Evolutionary conservation across 352 stramenopile genomes (phyloP).

Genomic region (Pythium vanterpoolii): DNA sequence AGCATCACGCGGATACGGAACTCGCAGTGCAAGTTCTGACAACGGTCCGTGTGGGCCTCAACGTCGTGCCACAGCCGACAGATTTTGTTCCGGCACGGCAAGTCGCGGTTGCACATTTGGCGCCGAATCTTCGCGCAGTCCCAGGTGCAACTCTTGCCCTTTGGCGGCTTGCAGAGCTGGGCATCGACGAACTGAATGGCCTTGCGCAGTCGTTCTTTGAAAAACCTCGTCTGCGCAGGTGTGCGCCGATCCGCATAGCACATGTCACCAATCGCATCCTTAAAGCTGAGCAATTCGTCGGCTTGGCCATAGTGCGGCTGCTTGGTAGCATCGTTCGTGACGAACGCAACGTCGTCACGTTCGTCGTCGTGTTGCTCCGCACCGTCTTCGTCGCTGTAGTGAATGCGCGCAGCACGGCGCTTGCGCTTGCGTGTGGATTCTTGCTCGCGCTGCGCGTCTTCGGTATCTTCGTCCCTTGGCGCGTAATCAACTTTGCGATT

Average conservation of each 20-base stretch:
- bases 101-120: constrained; percentile 61
- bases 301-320: constrained; percentile 37
- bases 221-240: constrained; percentile 51
- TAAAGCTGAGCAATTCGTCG: constrained; percentile 58
- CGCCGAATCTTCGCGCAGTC: constrained; percentile 61
- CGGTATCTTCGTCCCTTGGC: constrained; percentile 17
- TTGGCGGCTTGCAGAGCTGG: constrained; percentile 50
- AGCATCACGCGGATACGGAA: constrained; percentile 70
- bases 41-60: constrained; percentile 64
- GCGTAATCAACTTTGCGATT: constrained; percentile 2
- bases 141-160: constrained; percentile 38
- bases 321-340: neutral
- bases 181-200: constrained; percentile 70
- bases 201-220: constrained; percentile 63
- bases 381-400: constrained; percentile 14
- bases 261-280: constrained; percentile 64
- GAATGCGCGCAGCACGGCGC: constrained; percentile 9
- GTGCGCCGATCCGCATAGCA: constrained; percentile 59
- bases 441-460: constrained; percentile 34
- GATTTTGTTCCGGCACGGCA: constrained; percentile 65
- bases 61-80: constrained; percentile 75
- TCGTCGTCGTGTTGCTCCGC: constrained; percentile 18
- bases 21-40: constrained; percentile 60
- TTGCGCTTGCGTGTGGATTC: constrained; percentile 9
- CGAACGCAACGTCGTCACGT: constrained; percentile 13